These are phyloP conservation scores for Neocatenulostroma microsporum DNA, from an alignment of 2,329 filamentous ascomycete species.

Conservation along the genomic window DNA sequence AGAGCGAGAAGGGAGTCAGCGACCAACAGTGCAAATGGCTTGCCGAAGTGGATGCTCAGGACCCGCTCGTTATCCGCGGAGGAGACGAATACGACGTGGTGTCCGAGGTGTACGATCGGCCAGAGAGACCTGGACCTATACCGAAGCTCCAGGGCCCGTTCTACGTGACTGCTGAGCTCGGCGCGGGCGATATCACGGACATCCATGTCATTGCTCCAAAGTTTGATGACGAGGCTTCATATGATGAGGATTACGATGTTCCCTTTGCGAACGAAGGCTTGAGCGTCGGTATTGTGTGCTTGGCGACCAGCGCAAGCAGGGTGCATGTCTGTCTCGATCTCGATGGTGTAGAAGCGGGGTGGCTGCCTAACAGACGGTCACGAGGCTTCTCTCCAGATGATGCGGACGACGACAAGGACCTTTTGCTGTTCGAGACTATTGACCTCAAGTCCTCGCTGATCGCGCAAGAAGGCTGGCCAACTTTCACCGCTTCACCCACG, in stretches of 20 bases:
- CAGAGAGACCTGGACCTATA: conserved; percentile 46
- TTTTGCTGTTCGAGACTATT: conserved; percentile 37
- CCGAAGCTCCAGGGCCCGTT: conserved; percentile 58
- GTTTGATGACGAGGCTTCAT: conserved; percentile 46
- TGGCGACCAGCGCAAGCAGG: conserved; percentile 49
- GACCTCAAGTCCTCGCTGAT: conserved; percentile 21
- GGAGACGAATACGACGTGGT: conserved; percentile 36
- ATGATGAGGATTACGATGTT: conserved; percentile 40
- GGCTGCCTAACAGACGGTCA: conserved; percentile 45
- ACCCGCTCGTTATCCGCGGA: conserved; percentile 34
- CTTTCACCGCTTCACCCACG: conserved; percentile 48
- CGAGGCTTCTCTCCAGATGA: conserved; percentile 20
- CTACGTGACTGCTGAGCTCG: conserved; percentile 42
- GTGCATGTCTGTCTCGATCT: conserved; percentile 55
- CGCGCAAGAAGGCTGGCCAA: conserved; percentile 37
- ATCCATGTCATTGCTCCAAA: conserved; percentile 51
- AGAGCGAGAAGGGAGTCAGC: conserved; percentile 37
- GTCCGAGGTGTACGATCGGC: conserved; percentile 52
- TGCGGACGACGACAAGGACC: conserved; percentile 18
- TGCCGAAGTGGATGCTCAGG: conserved; percentile 47
- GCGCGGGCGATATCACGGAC: conserved; percentile 53
- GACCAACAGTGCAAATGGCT: conserved; percentile 56
- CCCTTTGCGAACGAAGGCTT: conserved; percentile 37
- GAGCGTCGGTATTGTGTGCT: conserved; percentile 50
- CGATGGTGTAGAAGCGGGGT: conserved; percentile 55